Evolutionary conservation across 176 grass and related monocot species (phyloP).

Genomic region (Avena eriantha): DNA sequence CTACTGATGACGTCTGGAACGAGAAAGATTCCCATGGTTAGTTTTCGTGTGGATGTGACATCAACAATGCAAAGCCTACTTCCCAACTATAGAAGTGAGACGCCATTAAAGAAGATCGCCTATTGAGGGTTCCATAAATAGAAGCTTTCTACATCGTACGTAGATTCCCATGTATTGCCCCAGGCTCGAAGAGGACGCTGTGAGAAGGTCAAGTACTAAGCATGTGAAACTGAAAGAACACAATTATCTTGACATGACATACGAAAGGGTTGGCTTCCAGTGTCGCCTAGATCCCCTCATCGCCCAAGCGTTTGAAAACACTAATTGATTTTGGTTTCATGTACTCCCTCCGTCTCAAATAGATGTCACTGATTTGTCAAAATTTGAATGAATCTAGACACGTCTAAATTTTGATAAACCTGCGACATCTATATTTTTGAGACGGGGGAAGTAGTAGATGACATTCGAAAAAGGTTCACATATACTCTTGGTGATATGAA

Average conservation of each 20-base stretch:
- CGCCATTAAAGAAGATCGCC: slow-evolving; percentile 40
- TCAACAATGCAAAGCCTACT: slow-evolving; percentile 45
- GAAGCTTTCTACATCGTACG: slow-evolving; percentile 52
- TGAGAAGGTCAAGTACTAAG: not conserved
- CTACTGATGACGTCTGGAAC: not conserved
- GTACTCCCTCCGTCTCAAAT: too few species aligned
- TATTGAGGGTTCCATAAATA: slow-evolving; percentile 38
- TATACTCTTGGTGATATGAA: not conserved
- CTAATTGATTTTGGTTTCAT: slow-evolving; percentile 27
- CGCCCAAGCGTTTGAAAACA: not conserved
- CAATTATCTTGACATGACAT: slow-evolving; percentile 8
- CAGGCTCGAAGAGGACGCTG: not conserved
- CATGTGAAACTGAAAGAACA: not conserved
- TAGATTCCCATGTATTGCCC: slow-evolving; percentile 24
- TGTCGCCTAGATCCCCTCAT: not conserved
- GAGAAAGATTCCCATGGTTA: slow-evolving; percentile 34
- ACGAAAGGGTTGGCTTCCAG: not conserved
- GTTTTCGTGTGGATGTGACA: slow-evolving; percentile 54
- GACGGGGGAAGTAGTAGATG: not conserved
- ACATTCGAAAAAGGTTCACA: not conserved
- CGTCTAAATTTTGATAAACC: too few species aligned
- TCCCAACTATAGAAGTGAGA: slow-evolving; percentile 50
- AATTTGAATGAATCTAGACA: too few species aligned
- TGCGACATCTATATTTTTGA: too few species aligned
- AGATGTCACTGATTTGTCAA: too few species aligned